These are phyloP conservation scores for Xylariaceae sp. DNA, from an alignment of 2,329 filamentous ascomycete species.

Conservation along the genomic window DNA sequence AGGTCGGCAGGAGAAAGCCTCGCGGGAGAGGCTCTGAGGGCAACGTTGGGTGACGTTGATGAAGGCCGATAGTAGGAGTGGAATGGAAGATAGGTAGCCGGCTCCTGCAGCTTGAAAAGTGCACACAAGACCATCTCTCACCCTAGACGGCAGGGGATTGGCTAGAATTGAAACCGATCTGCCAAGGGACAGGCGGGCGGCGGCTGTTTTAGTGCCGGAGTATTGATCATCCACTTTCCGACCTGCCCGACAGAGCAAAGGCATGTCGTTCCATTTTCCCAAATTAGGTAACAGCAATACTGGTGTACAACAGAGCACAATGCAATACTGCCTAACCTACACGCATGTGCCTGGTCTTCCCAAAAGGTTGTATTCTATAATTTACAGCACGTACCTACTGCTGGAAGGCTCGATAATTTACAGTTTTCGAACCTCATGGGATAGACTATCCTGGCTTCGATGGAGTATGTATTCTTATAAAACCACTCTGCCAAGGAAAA, in stretches of 20 bases:
- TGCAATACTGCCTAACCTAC: no score
- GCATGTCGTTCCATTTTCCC: background rate
- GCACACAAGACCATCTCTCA: conserved; percentile 5
- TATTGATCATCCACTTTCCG: conserved; percentile 14
- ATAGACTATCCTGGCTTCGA: background rate
- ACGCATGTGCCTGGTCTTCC: no score
- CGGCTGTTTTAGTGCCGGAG: conserved; percentile 7
- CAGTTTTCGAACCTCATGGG: background rate
- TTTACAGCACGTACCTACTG: no score
- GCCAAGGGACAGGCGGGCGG: background rate
- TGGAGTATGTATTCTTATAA: no score
- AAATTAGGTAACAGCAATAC: background rate
- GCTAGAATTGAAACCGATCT: background rate
- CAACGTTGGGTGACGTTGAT: conserved; percentile 6
- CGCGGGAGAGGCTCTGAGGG: background rate
- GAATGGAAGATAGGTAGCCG: conserved; percentile 2
- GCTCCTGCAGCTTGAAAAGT: conserved; percentile 15
- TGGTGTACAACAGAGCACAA: no score
- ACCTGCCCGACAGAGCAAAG: background rate
- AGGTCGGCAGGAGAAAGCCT: no score
- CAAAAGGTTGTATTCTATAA: no score
- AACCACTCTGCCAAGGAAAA: no score
- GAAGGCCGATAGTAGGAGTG: conserved; percentile 11
- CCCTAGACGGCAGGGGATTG: conserved; percentile 6
- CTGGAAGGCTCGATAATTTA: no score